Evolutionary conservation across 1,284 basidiomycete genomes (phyloP), one percentile per base, ranked within the genome.

Genomic region (Hemileia vastatrix): DNA sequence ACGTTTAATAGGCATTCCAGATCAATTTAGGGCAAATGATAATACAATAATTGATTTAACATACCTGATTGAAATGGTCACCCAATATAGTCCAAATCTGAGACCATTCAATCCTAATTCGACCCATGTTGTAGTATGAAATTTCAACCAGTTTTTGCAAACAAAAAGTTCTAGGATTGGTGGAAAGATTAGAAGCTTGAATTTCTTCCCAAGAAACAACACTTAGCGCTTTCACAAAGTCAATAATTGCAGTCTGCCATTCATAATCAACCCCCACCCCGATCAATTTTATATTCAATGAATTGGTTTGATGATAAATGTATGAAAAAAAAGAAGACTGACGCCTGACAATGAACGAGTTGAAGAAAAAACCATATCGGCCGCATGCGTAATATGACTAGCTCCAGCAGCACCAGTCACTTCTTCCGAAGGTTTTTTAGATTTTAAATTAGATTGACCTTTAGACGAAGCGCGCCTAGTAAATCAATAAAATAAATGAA

Each of bases 201-300:
- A 99, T 99, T 78, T 99, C 95, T 74, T 98, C 92, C 95, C 94
- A 97, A 43, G 95, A 98, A 32, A 99, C 89, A 71, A 95, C 90
- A 74, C 90, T 92, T 2, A 99, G 81, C 1, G 95, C 91, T 76
- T 87, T 87, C 1, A 98, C 95, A 72, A 99, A 99, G 76, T 98
- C 91, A 57, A 97, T 90, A 67, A 99, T 99, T 11, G 95, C 95
- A 50, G 86, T 90, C 90, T 94, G 65, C 64, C 13, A 24, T 13
- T n/a, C 9, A n/a, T n/a, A n/a, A n/a, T n/a, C 3, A 47, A 5
- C n/a, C 18, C 45, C 40, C 40, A 43, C 1, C 11, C 40, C 40
- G 40, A 11, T n/a, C 40, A n/a, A 43, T 11, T 11, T n/a, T 11
- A 1, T 43, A 11, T 11, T 11, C 11, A 43, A n/a, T 43, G 11